Evolutionary conservation across 2,329 filamentous ascomycete species (phyloP).

Genomic region (Xylaria hypoxylon): DNA sequence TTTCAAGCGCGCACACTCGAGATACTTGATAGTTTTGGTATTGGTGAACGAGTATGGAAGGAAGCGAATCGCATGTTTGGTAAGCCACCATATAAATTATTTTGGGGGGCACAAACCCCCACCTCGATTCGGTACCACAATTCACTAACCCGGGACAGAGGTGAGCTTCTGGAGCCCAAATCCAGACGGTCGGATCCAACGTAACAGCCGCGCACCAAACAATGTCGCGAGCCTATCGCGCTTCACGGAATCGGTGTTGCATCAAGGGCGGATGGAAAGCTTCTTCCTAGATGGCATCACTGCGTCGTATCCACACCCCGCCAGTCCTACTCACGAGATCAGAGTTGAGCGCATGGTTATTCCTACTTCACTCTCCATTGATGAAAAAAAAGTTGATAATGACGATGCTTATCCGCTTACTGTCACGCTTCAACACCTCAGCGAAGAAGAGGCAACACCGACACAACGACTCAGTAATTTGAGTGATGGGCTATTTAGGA

Average conservation of each 20-base stretch:
- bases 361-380: constrained; percentile 63
- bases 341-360: constrained; percentile 67
- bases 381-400: constrained; percentile 59
- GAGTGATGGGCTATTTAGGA: constrained; percentile 66
- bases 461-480: constrained; percentile 53
- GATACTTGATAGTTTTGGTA: constrained; percentile 79
- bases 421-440: constrained; percentile 66
- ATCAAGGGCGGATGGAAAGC: constrained; percentile 71
- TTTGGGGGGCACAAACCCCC: constrained; percentile 13
- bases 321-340: constrained; percentile 47
- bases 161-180: constrained; percentile 70
- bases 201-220: constrained; percentile 57
- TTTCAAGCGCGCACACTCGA: constrained; percentile 75
- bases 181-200: constrained; percentile 65
- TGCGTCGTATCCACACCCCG: constrained; percentile 43
- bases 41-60: constrained; percentile 72
- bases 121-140: constrained; percentile 3
- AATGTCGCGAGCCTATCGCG: constrained; percentile 64
- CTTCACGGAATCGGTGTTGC: constrained; percentile 70
- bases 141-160: constrained; percentile 32
- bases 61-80: constrained; percentile 76
- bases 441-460: constrained; percentile 65
- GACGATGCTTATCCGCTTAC: constrained; percentile 67
- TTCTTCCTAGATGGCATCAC: constrained; percentile 67
- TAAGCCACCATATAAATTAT: constrained; percentile 50